Evolutionary conservation across 2,329 filamentous ascomycete genomes (phyloP).

Genomic region (Aspergillus neoniger): DNA sequence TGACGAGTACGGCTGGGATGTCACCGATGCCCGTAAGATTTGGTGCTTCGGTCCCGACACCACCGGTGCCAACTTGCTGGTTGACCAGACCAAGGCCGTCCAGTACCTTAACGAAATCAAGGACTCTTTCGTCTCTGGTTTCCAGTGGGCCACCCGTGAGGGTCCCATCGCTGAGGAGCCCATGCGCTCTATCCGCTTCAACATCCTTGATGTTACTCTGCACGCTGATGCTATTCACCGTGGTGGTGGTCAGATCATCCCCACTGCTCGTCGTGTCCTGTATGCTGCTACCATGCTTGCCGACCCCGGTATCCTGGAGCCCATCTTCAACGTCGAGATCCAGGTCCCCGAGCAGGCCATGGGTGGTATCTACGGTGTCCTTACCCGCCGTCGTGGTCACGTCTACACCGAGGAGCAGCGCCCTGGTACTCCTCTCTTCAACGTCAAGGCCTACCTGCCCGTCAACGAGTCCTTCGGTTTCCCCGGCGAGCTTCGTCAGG

Average conservation of each 20-base stretch:
- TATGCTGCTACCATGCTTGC: conserved; percentile 91
- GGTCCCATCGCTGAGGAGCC: conserved; percentile 98
- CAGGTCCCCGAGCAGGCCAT: conserved; percentile 98
- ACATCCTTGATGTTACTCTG: conserved; percentile 98
- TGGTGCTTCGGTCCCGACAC: conserved; percentile 99
- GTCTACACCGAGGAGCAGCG: conserved; percentile 99
- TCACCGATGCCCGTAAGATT: conserved; percentile 99
- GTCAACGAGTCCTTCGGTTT: conserved; percentile 99
- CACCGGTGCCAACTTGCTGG: conserved; percentile 94
- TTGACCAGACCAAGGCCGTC: conserved; percentile 99
- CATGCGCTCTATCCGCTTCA: conserved; percentile 96
- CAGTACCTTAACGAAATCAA: conserved; percentile 99
- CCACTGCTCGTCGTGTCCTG: conserved; percentile 94
- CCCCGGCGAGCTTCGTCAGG: conserved; percentile 92
- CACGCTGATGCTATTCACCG: conserved; percentile 99
- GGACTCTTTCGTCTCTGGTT: conserved; percentile 98
- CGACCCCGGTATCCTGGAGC: conserved; percentile 88
- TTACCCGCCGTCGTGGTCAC: conserved; percentile 97
- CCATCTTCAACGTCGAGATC: conserved; percentile 98
- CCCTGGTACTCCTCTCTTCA: conserved; percentile 98
- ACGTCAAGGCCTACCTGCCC: conserved; percentile 95
- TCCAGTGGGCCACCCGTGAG: conserved; percentile 99
- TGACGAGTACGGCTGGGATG: conserved; percentile 98
- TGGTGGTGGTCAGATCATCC: conserved; percentile 99
- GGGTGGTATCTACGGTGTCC: conserved; percentile 99